Conservation (phyloP, 2,329 filamentous ascomycete species). For the Ophiocordyceps sinensis region DNA sequence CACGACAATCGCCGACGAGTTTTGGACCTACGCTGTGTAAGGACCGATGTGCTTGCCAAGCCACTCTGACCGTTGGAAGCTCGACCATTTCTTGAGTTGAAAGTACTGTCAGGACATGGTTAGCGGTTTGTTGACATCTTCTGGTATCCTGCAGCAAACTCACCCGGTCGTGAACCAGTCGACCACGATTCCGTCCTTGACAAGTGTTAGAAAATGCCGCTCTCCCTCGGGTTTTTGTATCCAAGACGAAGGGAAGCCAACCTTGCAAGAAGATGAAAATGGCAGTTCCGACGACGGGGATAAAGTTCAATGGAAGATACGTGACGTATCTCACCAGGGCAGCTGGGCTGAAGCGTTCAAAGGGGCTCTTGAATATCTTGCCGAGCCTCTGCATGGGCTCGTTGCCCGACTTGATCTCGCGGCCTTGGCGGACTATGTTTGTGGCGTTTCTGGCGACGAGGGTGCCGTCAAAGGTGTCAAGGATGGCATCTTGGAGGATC, state of each 20-base stretch:
- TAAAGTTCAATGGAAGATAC: conserved; percentile 84
- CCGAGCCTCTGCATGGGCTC: conserved; percentile 44
- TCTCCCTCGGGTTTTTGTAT: background rate
- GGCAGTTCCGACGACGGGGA: conserved; percentile 73
- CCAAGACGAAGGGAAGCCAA: conserved; percentile 10
- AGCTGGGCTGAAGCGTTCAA: conserved; percentile 40
- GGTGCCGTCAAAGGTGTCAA: conserved; percentile 80
- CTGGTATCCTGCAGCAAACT: conserved; percentile 8
- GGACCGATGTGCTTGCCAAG: conserved; percentile 55
- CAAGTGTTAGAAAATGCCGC: background rate
- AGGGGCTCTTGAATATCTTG: conserved; percentile 41
- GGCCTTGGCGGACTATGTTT: conserved; percentile 56
- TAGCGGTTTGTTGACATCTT: background rate
- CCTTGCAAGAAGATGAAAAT: conserved; percentile 70
- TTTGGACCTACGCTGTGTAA: conserved; percentile 58
- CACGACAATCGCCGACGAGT: too few relatives aligned
- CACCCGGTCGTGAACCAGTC: conserved; percentile 38
- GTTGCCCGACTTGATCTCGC: conserved; percentile 51
- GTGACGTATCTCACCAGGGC: conserved; percentile 66
- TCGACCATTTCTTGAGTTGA: conserved; percentile 74
- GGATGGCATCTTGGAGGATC: conserved; percentile 64
- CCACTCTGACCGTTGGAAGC: conserved; percentile 50
- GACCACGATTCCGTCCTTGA: conserved; percentile 31
- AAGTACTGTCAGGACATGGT: conserved; percentile 50
- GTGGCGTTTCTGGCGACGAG: conserved; percentile 35